Conservation (phyloP, 1,284 basidiomycete species). For the Stygiomarasmius scandens region DNA sequence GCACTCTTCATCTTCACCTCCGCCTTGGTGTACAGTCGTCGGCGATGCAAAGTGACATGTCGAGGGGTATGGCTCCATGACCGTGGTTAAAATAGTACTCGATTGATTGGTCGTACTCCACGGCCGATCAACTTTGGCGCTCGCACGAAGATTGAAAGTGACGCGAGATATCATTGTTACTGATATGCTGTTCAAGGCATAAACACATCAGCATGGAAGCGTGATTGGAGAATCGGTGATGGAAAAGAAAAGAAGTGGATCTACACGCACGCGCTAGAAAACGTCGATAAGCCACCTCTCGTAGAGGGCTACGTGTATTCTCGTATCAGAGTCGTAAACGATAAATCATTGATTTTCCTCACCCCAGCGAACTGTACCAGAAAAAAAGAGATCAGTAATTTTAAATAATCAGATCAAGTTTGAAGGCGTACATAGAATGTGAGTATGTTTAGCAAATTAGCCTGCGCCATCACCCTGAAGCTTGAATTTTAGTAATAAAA, state of each 20-base stretch:
- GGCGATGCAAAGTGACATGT: too few species aligned
- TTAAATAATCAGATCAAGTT: neutral
- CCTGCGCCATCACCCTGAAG: slow-evolving; percentile 39
- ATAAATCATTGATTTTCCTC: slow-evolving; percentile 17
- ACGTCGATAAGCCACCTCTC: slow-evolving; percentile 41
- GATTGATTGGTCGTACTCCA: too few species aligned
- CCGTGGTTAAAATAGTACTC: too few species aligned
- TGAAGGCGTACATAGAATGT: slow-evolving; percentile 40
- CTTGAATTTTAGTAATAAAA: neutral
- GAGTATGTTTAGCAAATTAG: slow-evolving; percentile 43
- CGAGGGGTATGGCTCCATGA: too few species aligned
- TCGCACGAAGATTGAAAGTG: slow-evolving; percentile 43
- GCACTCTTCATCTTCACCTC: too few species aligned
- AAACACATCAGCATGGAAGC: too few species aligned
- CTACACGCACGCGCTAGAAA: slow-evolving; percentile 38
- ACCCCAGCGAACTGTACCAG: slow-evolving; percentile 10
- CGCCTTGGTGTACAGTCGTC: too few species aligned
- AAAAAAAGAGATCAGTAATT: neutral
- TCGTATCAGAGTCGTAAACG: neutral
- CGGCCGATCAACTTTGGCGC: slow-evolving; percentile 21
- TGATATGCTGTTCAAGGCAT: slow-evolving; percentile 30
- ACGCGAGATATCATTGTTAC: slow-evolving; percentile 45
- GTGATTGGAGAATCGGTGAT: neutral
- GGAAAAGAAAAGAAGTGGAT: neutral
- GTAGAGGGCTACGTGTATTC: slow-evolving; percentile 32